Evolutionary conservation across 441 rosid species (phyloP), one percentile per base, ranked within the genome.

Genomic region (Manihot esculenta): DNA sequence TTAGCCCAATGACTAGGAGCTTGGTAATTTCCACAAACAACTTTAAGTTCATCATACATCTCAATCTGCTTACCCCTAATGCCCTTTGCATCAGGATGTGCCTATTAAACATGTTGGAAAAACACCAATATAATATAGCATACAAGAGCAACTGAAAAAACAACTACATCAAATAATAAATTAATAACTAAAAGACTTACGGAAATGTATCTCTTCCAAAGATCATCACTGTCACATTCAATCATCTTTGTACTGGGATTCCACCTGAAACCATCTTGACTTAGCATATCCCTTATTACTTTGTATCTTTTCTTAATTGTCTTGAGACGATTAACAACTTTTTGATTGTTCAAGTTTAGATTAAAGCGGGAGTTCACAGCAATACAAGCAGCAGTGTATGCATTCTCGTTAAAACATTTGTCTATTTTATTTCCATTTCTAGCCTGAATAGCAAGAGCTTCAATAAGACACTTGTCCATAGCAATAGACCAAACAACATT

Each of bases 401-500:
- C 96, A 49, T 83, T 85, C 78, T 92, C 97, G 44, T 89, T 89
- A 70, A 92, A 89, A 77, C 94, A 88, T 74, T 88, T 92, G 72
- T 92, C 96, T 44, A 92, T 74, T 75, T 92, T 92, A 79, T 92
- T 92, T 72, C 97, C 97, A 30, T 74, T 92, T 79, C 82, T 87
- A 13, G 92, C 96, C 76, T 92, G 94, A 72, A 89, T 62, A 35
- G 94, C 87, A 70, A 92, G 87, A 73, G 96, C 83, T 85, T 92
- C 97, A 24, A 92, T 92, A 45, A 92, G 79, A 74, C 96, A 92
- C 81, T 88, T 92, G 83, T 92, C 97, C 97, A 89, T 92, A 58
- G 91, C 97, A 66, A 87, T 77, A 5, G 97, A 89, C 97, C 97
- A 92, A 5, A 92, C 91, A 57, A 92, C 97, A 79, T 92, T 92